Conservation (phyloP, 805 yeast species). For the Spathaspora sp. region DNA sequence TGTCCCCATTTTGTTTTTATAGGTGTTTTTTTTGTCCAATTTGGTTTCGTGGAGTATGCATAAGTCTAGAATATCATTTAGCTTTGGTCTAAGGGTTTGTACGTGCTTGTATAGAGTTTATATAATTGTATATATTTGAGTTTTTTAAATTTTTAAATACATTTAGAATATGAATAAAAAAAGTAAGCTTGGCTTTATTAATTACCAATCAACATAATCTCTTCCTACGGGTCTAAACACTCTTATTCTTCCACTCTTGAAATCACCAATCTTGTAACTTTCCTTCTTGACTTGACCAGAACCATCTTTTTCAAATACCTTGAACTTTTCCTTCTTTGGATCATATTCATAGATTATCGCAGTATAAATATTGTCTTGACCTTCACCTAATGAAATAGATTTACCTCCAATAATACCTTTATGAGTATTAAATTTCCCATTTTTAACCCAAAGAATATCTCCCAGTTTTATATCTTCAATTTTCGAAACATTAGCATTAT, state of each 20-base stretch:
- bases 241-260: conserved; percentile 74
- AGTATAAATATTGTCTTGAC: conserved; percentile 37
- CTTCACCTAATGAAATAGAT: conserved; percentile 54
- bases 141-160: background rate
- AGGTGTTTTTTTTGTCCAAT: background rate
- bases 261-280: conserved; percentile 64
- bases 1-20: background rate
- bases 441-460: conserved; percentile 73
- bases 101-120: conserved; percentile 1
- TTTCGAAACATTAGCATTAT: conserved; percentile 40
- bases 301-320: conserved; percentile 56
- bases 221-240: conserved; percentile 79
- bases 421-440: conserved; percentile 70
- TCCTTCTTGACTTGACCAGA: conserved; percentile 54
- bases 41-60: background rate
- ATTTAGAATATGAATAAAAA: background rate
- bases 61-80: background rate
- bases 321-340: conserved; percentile 61
- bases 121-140: background rate
- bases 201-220: conserved; percentile 67
- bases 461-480: conserved; percentile 73
- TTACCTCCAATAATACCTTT: conserved; percentile 43
- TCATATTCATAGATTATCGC: conserved; percentile 75
- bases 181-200: background rate
- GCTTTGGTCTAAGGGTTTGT: conserved; percentile 1